These are phyloP conservation scores for Camelina laxa DNA, from an alignment of 345 rosid species.

Conservation along the genomic window DNA sequence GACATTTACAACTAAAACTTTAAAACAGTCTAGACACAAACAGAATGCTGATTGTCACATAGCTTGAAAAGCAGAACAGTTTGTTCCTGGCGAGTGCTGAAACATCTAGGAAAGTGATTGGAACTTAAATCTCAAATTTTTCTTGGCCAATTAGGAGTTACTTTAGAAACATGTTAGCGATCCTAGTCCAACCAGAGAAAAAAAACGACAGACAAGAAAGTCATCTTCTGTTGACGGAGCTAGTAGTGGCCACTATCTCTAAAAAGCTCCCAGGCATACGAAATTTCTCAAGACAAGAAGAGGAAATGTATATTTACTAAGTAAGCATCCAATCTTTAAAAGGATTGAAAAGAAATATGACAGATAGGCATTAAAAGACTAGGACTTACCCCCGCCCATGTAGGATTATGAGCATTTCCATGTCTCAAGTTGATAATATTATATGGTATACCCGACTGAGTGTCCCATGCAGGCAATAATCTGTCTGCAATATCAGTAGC, in stretches of 20 bases:
- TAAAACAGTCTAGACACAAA: not conserved
- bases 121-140: constrained; percentile 12
- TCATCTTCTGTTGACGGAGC: constrained; percentile 1
- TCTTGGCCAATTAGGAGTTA: not conserved
- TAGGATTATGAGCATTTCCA: constrained; percentile 83
- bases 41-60: constrained; percentile 9
- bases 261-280: not conserved
- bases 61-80: constrained; percentile 6
- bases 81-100: not conserved
- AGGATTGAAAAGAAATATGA: not conserved
- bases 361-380: not conserved
- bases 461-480: constrained; percentile 94
- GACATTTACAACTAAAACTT: constrained; percentile 3
- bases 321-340: constrained; percentile 5
- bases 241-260: not conserved
- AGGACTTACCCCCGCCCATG: constrained; percentile 90
- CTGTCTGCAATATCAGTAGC: constrained; percentile 95
- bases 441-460: constrained; percentile 81
- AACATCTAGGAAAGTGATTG: constrained; percentile 7
- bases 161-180: not conserved
- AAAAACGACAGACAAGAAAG: constrained; percentile 11
- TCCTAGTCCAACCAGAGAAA: not conserved
- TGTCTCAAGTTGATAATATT: constrained; percentile 78
- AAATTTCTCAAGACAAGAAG: not conserved
- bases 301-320: constrained; percentile 5